Evolutionary conservation across 2,329 filamentous ascomycete species (phyloP).

Genomic region (Parafenestella ontariensis): DNA sequence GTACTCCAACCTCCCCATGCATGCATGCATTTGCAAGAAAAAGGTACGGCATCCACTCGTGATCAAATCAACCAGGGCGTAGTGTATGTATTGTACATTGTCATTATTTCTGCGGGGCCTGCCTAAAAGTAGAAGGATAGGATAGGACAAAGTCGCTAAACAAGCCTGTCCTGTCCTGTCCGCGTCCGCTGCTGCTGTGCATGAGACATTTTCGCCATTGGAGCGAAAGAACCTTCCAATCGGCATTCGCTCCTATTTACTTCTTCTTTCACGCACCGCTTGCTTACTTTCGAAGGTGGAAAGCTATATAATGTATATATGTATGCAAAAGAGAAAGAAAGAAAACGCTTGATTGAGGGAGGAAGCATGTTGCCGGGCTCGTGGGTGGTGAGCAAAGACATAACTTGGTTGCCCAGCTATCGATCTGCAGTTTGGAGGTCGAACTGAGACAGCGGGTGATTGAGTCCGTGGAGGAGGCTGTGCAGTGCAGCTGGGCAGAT

Average conservation of each 20-base stretch:
- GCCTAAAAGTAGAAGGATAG: too few species aligned
- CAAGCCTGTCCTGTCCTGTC: slow-evolving; percentile 3
- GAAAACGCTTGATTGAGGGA: background rate
- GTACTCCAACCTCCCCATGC: too few species aligned
- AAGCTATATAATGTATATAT: too few species aligned
- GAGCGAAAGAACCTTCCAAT: slow-evolving; percentile 19
- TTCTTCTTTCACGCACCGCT: background rate
- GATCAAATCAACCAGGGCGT: background rate
- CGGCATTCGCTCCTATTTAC: background rate
- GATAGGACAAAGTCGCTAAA: slow-evolving; percentile 10
- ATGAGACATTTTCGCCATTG: slow-evolving; percentile 45
- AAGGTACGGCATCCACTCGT: background rate
- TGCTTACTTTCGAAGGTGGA: slow-evolving; percentile 4
- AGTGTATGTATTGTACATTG: too few species aligned
- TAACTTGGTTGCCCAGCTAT: slow-evolving; percentile 15
- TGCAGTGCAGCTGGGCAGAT: slow-evolving; percentile 18
- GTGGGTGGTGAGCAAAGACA: too few species aligned
- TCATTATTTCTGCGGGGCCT: too few species aligned
- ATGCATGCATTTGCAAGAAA: background rate
- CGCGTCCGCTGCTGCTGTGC: slow-evolving; percentile 20
- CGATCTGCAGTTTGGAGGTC: background rate
- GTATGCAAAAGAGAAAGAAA: background rate
- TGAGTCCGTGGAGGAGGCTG: slow-evolving; percentile 14
- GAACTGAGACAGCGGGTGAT: too few species aligned
- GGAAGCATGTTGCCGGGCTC: slow-evolving; percentile 8